A percentile compares a stretch with the other conserved stretches of the same genome.
Evolutionary conservation across 2,329 filamentous ascomycete species (phyloP).

Genomic region (Penicillium sp.): DNA sequence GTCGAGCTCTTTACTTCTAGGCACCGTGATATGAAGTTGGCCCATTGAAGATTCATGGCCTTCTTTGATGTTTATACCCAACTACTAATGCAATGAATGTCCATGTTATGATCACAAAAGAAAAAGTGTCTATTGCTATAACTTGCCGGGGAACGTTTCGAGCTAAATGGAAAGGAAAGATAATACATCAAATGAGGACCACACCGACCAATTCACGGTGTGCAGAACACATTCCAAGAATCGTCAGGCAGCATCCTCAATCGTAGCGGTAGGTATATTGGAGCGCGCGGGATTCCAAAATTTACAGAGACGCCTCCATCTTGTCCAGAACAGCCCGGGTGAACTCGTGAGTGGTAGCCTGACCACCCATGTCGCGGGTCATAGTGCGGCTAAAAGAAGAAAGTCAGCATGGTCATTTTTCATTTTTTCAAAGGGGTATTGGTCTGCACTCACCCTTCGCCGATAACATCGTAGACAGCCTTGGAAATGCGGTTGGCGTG

Average conservation of each 20-base stretch:
- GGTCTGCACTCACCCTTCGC: slow-evolving; percentile 71
- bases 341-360: slow-evolving; percentile 88
- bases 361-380: slow-evolving; percentile 94
- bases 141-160: slow-evolving; percentile 25
- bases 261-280: slow-evolving; percentile 24
- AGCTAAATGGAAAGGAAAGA: slow-evolving; percentile 29
- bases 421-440: background rate
- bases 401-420: slow-evolving; percentile 6
- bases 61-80: slow-evolving; percentile 15
- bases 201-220: slow-evolving; percentile 11
- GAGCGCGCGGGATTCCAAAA: slow-evolving; percentile 15
- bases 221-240: slow-evolving; percentile 12
- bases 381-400: slow-evolving; percentile 65
- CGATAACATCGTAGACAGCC: slow-evolving; percentile 72
- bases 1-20: background rate
- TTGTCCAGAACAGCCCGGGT: slow-evolving; percentile 89
- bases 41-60: slow-evolving; percentile 1
- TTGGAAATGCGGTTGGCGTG: slow-evolving; percentile 98
- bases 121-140: slow-evolving; percentile 28
- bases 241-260: slow-evolving; percentile 23
- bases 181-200: slow-evolving; percentile 30
- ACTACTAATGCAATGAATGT: slow-evolving; percentile 7
- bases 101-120: slow-evolving; percentile 13
- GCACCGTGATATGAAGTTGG: background rate
- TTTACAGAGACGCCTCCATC: slow-evolving; percentile 75